Conservation (phyloP, 345 rosid species). For the Gossypium thurberi region DNA sequence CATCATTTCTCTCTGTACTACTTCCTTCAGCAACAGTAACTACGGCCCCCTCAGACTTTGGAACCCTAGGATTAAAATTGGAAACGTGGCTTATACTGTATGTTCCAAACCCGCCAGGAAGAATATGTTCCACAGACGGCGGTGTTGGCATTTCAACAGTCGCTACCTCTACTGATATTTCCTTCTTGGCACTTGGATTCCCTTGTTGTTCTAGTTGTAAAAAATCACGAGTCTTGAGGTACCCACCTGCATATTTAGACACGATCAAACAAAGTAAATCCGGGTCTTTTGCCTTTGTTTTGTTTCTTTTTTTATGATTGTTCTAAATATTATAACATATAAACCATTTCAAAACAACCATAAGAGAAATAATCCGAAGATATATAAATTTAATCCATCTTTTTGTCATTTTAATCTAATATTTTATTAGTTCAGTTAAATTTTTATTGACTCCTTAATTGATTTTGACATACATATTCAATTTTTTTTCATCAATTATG, state of each 20-base stretch:
- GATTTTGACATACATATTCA: too few relatives aligned
- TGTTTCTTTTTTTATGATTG: background rate
- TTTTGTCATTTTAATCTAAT: too few relatives aligned
- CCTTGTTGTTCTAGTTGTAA: conserved; percentile 60
- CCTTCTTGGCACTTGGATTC: conserved; percentile 48
- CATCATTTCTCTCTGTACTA: conserved; percentile 58
- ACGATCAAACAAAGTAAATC: background rate
- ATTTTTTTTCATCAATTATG: background rate
- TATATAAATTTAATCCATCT: too few relatives aligned
- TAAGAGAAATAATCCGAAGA: background rate
- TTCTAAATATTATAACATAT: background rate
- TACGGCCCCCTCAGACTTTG: conserved; percentile 61
- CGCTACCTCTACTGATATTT: conserved; percentile 30
- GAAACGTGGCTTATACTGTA: conserved; percentile 79
- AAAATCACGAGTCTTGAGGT: conserved; percentile 78
- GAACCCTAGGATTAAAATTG: conserved; percentile 46
- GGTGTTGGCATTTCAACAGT: conserved; percentile 53
- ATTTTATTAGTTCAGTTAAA: too few relatives aligned
- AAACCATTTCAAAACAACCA: background rate
- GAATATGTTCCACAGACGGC: conserved; percentile 55
- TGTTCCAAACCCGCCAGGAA: conserved; percentile 94
- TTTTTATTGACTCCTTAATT: too few relatives aligned
- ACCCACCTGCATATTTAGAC: conserved; percentile 34
- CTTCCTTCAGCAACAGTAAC: conserved; percentile 42
- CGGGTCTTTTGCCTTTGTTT: background rate